Base-by-base conservation (phyloP, 2,329 filamentous ascomycete species). In the Aspergillus melleus region DNA sequence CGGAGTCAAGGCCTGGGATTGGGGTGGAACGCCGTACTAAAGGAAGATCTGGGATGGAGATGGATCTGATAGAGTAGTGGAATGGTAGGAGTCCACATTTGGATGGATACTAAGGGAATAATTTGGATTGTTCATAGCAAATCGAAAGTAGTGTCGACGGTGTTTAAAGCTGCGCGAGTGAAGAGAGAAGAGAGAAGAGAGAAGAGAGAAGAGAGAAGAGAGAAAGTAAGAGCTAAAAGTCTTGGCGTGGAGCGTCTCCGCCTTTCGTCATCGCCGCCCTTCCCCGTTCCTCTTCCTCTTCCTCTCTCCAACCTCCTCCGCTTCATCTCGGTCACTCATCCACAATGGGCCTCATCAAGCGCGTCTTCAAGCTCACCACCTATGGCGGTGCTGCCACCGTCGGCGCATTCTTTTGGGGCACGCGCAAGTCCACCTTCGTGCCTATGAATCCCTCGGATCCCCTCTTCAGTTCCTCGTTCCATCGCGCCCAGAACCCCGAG, bases 401-500 rank as follows among this genome's bases (percentile, higher is more conserved):
- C 32, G 83, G 82, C 16, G 77, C 78, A 22, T 83, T 84, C 61
- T 80, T 84, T 54, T 84, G 81, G 61, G 79, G 83, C 60, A 83
- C 83, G 49, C 79, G 83, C 61, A 79, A 81, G 61, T 87, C 85
- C 66, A 81, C 77, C 44, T 78, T 88, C 68, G 77, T 86, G 68
- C 81, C 85, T 55, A 83, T 88, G 46, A 72, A 88, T 51, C 73
- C 80, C n/a, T 72, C 81, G 49, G 80, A 82, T 64, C 88, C 90
- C 66, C 83, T 90, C 66, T 88, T 87, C 81, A 78, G 78, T 56
- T 84, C 84, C 29, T 77, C 80, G 19, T 74, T 81, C 57, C 90
- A 83, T 77, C 76, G 79, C 52, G 81, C 80, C 60, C 82, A 84
- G 74, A 92, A 91, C 68, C 84, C 86, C 1, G 80, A 83, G 47